phyloP scores from a whole-genome alignment of 768 basidiomycete species.

The Strobilomyces dryophilus region DNA sequence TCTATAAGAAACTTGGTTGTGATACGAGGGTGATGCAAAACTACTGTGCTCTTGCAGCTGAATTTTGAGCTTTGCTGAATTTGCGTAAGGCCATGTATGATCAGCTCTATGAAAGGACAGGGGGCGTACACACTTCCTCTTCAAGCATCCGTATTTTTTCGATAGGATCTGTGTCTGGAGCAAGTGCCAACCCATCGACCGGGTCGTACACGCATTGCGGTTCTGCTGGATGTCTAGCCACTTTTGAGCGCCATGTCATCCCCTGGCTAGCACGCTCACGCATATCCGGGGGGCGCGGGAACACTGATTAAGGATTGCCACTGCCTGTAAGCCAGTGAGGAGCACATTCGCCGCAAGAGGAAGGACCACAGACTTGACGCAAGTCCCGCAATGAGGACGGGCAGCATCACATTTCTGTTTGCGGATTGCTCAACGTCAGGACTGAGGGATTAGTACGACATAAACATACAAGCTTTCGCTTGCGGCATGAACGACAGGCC shows the following conservation, averaged over 20 bases:
- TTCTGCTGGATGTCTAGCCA: slow-evolving; percentile 71
- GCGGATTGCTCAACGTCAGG: slow-evolving; percentile 7
- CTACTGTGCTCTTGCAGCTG: slow-evolving; percentile 54
- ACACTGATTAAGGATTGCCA: slow-evolving; percentile 82
- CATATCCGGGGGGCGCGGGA: slow-evolving; percentile 81
- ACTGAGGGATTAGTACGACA: not conserved
- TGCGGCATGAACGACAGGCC: slow-evolving; percentile 82
- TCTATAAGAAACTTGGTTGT: slow-evolving; percentile 16
- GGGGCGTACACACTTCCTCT: slow-evolving; percentile 63
- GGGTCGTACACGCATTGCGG: slow-evolving; percentile 86
- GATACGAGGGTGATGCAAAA: slow-evolving; percentile 21
- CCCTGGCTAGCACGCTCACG: slow-evolving; percentile 43
- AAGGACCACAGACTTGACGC: slow-evolving; percentile 67
- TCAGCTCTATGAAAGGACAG: not conserved
- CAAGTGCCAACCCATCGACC: slow-evolving; percentile 73
- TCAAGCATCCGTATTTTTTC: slow-evolving; percentile 77
- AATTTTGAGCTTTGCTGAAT: slow-evolving; percentile 57
- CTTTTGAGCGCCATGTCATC: slow-evolving; percentile 5
- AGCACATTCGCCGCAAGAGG: not conserved
- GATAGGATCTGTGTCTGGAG: slow-evolving; percentile 72
- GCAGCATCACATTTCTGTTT: slow-evolving; percentile 83
- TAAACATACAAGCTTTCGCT: slow-evolving; percentile 70
- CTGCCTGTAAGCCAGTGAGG: slow-evolving; percentile 44
- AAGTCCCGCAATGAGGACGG: slow-evolving; percentile 81
- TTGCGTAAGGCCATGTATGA: slow-evolving; percentile 9